phyloP scores from a whole-genome alignment of 352 stramenopile species.

The Globisporangium nagaii region DNA sequence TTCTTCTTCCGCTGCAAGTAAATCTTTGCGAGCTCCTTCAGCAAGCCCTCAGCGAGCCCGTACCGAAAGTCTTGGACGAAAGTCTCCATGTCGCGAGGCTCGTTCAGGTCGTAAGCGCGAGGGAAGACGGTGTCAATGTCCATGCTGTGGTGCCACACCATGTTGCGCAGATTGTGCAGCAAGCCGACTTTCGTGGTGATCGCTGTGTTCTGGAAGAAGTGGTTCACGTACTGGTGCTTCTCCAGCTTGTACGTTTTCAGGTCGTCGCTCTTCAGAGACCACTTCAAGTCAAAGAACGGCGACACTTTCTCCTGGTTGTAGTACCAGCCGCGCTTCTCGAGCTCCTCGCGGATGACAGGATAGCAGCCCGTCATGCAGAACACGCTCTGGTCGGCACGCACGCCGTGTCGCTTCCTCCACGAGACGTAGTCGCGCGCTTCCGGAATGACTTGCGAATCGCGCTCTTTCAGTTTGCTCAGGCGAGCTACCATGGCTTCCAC shows the following conservation, averaged over 20 bases:
- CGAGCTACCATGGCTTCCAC: slow-evolving; percentile 70
- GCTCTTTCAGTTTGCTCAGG: slow-evolving; percentile 70
- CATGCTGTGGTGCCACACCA: slow-evolving; percentile 77
- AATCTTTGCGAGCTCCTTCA: slow-evolving; percentile 58
- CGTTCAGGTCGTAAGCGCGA: slow-evolving; percentile 87
- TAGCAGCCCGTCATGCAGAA: slow-evolving; percentile 92
- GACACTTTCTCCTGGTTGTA: slow-evolving; percentile 80
- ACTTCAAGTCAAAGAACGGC: slow-evolving; percentile 91
- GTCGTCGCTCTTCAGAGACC: slow-evolving; percentile 88
- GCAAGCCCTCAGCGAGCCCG: slow-evolving; percentile 70
- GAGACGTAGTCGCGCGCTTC: slow-evolving; percentile 79
- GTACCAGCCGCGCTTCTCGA: slow-evolving; percentile 87
- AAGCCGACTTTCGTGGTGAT: slow-evolving; percentile 91
- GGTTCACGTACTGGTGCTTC: slow-evolving; percentile 86
- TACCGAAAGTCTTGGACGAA: slow-evolving; percentile 92
- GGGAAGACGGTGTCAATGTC: slow-evolving; percentile 85
- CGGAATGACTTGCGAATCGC: slow-evolving; percentile 53
- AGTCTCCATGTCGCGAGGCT: slow-evolving; percentile 69
- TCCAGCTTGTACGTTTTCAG: slow-evolving; percentile 74
- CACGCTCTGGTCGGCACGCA: slow-evolving; percentile 73
- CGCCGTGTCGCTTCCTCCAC: slow-evolving; percentile 87
- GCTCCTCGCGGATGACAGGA: slow-evolving; percentile 85
- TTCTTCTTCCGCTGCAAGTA: slow-evolving; percentile 17
- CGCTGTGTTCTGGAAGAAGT: slow-evolving; percentile 88
- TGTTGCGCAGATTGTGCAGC: slow-evolving; percentile 72